Conservation (phyloP, 805 yeast genomes). For the Yamadazyma philogaea region DNA sequence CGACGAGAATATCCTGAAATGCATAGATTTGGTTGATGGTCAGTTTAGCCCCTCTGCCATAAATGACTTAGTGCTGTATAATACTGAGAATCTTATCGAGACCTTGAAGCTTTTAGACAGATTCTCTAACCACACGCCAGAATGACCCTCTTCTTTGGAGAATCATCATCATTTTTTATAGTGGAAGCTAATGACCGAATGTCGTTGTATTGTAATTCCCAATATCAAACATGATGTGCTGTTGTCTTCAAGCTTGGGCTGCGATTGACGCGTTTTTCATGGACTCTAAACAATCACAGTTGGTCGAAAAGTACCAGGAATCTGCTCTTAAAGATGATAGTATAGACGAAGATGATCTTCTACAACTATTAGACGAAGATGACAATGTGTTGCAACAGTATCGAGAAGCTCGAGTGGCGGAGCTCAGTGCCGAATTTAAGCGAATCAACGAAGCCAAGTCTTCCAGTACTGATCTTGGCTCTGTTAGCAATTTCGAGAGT, state of each 20-base stretch:
- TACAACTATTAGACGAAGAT: slow-evolving; percentile 52
- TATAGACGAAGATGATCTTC: slow-evolving; percentile 37
- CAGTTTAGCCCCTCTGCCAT: not conserved
- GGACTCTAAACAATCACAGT: slow-evolving; percentile 30
- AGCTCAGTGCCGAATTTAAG: slow-evolving; percentile 46
- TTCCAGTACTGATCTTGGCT: slow-evolving; percentile 30
- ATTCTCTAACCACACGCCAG: not conserved
- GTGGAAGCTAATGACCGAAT: too few relatives aligned
- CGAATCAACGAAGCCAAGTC: slow-evolving; percentile 23
- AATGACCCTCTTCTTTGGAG: too few relatives aligned
- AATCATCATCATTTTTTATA: too few relatives aligned
- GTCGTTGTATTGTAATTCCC: too few relatives aligned
- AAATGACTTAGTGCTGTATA: not conserved
- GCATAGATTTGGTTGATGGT: slow-evolving; percentile 15
- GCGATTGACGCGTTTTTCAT: slow-evolving; percentile 17
- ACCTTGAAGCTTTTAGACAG: not conserved
- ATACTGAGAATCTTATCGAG: not conserved
- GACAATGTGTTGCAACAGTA: slow-evolving; percentile 45
- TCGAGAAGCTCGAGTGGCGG: slow-evolving; percentile 62
- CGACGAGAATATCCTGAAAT: slow-evolving; percentile 23
- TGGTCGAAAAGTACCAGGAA: slow-evolving; percentile 47
- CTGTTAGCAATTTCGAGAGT: slow-evolving; percentile 36
- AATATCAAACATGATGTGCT: too few relatives aligned
- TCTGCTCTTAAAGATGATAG: slow-evolving; percentile 27
- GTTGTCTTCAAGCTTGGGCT: too few relatives aligned